Percentiles rank a stretch among this genome's conserved stretches.
phyloP scores from a whole-genome alignment of 495 filamentous ascomycete genomes.

The Penicillium angulare region DNA sequence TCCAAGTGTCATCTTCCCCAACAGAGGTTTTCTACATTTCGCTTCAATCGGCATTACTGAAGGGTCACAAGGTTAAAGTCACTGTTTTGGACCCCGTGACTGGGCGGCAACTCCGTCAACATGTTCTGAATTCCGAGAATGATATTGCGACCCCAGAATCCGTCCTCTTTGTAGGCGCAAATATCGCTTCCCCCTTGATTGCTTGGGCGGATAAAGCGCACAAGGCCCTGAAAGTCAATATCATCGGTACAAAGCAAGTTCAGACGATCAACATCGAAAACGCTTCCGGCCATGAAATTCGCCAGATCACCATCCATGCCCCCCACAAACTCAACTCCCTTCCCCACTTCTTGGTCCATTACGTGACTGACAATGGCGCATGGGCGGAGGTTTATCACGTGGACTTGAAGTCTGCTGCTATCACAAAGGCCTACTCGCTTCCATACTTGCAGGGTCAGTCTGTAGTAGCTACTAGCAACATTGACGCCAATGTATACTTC shows the following conservation, averaged over 20 bases:
- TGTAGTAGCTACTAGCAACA: slow-evolving; percentile 74
- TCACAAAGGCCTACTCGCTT: slow-evolving; percentile 73
- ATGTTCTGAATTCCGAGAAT: slow-evolving; percentile 65
- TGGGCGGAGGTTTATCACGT: slow-evolving; percentile 87
- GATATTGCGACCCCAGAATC: slow-evolving; percentile 66
- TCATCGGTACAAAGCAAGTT: slow-evolving; percentile 70
- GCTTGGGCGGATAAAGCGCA: slow-evolving; percentile 73
- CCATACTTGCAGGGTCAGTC: slow-evolving; percentile 66
- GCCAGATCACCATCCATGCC: slow-evolving; percentile 69
- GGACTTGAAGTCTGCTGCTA: slow-evolving; percentile 60
- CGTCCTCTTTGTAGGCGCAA: slow-evolving; percentile 78
- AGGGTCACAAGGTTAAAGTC: slow-evolving; percentile 70
- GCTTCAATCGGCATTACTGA: slow-evolving; percentile 64
- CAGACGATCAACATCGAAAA: slow-evolving; percentile 49
- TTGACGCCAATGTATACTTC: slow-evolving; percentile 82
- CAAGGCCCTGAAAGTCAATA: slow-evolving; percentile 72
- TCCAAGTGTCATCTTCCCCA: slow-evolving; percentile 75
- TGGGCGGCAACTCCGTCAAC: slow-evolving; percentile 64
- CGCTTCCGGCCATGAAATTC: slow-evolving; percentile 55
- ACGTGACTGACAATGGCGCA: slow-evolving; percentile 64
- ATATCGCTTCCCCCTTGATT: slow-evolving; percentile 78
- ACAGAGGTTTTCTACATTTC: slow-evolving; percentile 75
- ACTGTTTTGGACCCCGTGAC: slow-evolving; percentile 67
- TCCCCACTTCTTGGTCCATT: slow-evolving; percentile 84
- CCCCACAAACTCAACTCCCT: slow-evolving; percentile 65